Conservation (phyloP, 2,329 filamentous ascomycete species). For the Pyrenophora teres region DNA sequence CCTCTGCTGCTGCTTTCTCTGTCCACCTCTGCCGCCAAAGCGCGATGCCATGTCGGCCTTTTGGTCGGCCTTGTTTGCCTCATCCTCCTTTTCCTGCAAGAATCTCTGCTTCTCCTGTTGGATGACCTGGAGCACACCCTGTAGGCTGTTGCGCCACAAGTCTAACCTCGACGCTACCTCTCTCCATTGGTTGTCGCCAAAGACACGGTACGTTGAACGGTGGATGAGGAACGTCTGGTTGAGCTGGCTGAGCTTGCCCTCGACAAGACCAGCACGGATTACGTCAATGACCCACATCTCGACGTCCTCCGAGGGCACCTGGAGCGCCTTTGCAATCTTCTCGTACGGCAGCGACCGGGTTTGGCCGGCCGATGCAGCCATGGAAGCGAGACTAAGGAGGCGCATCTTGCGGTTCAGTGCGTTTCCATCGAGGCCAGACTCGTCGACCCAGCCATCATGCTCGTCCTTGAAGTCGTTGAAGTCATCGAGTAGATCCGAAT, state of each 20-base stretch:
- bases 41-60: constrained; percentile 56
- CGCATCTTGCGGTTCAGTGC: constrained; percentile 93
- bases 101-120: constrained; percentile 81
- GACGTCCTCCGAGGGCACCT: constrained; percentile 81
- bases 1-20: constrained; percentile 38
- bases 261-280: constrained; percentile 91
- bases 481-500: constrained; percentile 90
- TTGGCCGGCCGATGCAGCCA: constrained; percentile 76
- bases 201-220: constrained; percentile 93
- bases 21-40: constrained; percentile 30
- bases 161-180: constrained; percentile 90
- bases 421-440: constrained; percentile 71
- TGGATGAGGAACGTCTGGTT: constrained; percentile 94
- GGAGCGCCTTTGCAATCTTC: constrained; percentile 80
- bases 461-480: constrained; percentile 95
- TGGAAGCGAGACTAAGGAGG: constrained; percentile 86
- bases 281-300: constrained; percentile 99
- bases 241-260: constrained; percentile 93
- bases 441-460: constrained; percentile 82
- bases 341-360: constrained; percentile 88
- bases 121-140: constrained; percentile 77
- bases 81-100: constrained; percentile 76
- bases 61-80: constrained; percentile 71
- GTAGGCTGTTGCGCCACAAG: constrained; percentile 84
- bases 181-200: constrained; percentile 97